These are phyloP conservation scores for Schizophyllum commune DNA, from an alignment of 1,284 basidiomycete genomes.

Conservation along the genomic window DNA sequence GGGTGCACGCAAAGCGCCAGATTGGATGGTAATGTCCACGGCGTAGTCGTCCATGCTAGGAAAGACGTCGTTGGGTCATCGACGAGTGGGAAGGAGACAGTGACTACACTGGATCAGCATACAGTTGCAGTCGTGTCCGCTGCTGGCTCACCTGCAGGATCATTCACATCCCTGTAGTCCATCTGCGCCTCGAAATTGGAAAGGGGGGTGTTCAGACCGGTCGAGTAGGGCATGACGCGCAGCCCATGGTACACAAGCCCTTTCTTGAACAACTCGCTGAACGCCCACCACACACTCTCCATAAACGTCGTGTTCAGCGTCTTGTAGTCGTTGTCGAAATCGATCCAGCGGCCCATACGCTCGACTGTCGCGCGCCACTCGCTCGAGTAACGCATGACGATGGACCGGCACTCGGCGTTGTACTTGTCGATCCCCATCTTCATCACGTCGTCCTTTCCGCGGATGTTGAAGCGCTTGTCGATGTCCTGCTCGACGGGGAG, in stretches of 20 bases:
- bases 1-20: slow-evolving; percentile 95
- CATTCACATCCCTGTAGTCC: slow-evolving; percentile 91
- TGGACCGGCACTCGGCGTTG: slow-evolving; percentile 94
- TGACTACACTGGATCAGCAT: slow-evolving; percentile 43
- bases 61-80: slow-evolving; percentile 90
- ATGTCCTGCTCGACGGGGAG: slow-evolving; percentile 99
- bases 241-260: slow-evolving; percentile 92
- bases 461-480: slow-evolving; percentile 94
- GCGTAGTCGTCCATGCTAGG: slow-evolving; percentile 98
- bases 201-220: slow-evolving; percentile 91
- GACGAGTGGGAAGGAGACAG: slow-evolving; percentile 87
- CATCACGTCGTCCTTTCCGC: slow-evolving; percentile 90
- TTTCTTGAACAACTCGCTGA: slow-evolving; percentile 88
- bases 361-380: slow-evolving; percentile 96
- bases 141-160: slow-evolving; percentile 72
- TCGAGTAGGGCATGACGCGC: slow-evolving; percentile 98
- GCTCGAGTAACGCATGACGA: slow-evolving; percentile 94
- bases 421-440: slow-evolving; percentile 96
- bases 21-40: slow-evolving; percentile 98
- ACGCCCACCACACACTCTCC: slow-evolving; percentile 99
- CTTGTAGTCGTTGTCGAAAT: slow-evolving; percentile 99
- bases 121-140: neutral
- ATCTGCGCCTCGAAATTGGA: slow-evolving; percentile 97
- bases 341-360: slow-evolving; percentile 99
- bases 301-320: slow-evolving; percentile 92